phyloP scores from a whole-genome alignment of 345 rosid genomes.

The Moricandia arvensis region DNA sequence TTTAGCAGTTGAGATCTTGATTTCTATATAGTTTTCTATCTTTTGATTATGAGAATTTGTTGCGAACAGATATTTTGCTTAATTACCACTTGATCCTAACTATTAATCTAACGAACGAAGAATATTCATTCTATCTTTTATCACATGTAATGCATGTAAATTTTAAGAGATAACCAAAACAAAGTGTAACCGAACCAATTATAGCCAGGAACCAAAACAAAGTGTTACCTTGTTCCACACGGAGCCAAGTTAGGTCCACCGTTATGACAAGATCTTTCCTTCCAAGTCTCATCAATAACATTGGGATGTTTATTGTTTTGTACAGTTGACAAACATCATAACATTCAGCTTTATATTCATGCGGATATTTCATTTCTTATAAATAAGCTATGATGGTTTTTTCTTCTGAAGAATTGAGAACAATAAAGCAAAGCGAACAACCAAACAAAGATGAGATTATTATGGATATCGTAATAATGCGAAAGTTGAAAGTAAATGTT shows the following conservation, averaged over 20 bases:
- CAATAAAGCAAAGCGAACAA: background rate
- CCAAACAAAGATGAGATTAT: slow-evolving; percentile 1
- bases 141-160: background rate
- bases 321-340: slow-evolving; percentile 19
- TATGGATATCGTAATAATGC: background rate
- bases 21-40: background rate
- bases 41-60: background rate
- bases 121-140: background rate
- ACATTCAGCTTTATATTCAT: background rate
- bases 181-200: background rate
- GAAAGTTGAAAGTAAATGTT: background rate
- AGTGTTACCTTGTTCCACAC: slow-evolving; percentile 19
- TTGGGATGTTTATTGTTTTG: slow-evolving; percentile 22
- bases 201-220: background rate
- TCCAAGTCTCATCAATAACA: slow-evolving; percentile 17
- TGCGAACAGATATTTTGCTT: background rate
- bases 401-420: background rate
- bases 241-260: slow-evolving; percentile 34
- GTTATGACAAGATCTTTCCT: slow-evolving; percentile 17
- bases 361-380: background rate
- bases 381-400: background rate
- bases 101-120: background rate
- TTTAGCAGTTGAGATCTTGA: background rate
- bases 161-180: background rate
- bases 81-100: background rate